Percentiles rank a stretch among this genome's conserved stretches.
Conservation (phyloP, 306 rosid species). For the Dryas alaskensis region DNA sequence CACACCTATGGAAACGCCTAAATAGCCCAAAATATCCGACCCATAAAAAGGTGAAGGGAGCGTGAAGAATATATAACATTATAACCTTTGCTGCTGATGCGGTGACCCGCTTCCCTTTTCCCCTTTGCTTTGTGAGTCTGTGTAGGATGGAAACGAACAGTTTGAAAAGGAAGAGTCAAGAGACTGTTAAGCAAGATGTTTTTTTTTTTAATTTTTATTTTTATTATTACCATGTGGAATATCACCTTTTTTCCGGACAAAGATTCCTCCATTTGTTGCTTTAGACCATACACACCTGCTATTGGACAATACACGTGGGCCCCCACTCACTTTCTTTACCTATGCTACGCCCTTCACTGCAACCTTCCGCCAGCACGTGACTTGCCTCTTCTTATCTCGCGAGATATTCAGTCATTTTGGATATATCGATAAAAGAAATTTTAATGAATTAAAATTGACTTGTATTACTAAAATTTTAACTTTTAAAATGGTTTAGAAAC, state of each 20-base stretch:
- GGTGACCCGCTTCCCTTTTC: no score
- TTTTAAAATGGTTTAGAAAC: no score
- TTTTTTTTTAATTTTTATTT: neutral
- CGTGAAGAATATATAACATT: neutral
- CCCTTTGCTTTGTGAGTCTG: no score
- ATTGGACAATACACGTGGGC: constrained; percentile 29
- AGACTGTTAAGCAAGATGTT: neutral
- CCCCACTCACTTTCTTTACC: constrained; percentile 10
- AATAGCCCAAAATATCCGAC: neutral
- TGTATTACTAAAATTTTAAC: no score
- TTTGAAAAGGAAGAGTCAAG: neutral
- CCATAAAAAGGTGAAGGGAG: neutral
- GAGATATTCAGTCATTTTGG: neutral
- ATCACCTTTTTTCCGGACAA: neutral
- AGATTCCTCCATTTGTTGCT: constrained; percentile 30
- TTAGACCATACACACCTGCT: constrained; percentile 11
- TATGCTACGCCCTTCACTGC: neutral
- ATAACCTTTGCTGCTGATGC: no score
- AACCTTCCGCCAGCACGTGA: constrained; percentile 19
- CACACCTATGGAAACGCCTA: neutral
- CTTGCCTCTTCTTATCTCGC: neutral
- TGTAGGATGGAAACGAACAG: constrained; percentile 1
- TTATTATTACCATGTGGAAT: neutral
- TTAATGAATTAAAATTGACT: no score
- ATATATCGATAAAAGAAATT: no score